phyloP scores from a whole-genome alignment of 2,329 filamentous ascomycete species.

The Colletotrichum phormii region DNA sequence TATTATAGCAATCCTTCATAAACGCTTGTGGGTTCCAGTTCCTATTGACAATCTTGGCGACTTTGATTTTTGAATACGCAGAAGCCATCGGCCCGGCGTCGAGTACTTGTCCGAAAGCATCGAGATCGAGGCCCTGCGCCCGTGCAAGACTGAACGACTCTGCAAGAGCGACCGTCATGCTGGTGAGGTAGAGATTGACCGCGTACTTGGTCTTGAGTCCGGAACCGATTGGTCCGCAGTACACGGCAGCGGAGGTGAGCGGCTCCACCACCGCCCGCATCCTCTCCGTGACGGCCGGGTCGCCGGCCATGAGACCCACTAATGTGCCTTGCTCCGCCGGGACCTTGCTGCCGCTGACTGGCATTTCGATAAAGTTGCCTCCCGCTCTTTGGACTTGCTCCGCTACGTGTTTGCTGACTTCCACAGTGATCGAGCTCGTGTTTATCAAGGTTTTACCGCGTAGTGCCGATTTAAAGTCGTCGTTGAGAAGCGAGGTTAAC shows the following conservation, averaged over 20 bases:
- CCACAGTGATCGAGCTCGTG: conserved; percentile 44
- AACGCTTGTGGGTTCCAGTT: conserved; percentile 47
- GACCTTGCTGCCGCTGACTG: conserved; percentile 48
- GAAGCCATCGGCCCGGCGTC: conserved; percentile 47
- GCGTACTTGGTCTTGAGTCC: conserved; percentile 48
- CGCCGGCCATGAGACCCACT: conserved; percentile 49
- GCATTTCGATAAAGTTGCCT: conserved; percentile 48
- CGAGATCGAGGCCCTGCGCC: conserved; percentile 46
- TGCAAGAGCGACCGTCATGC: conserved; percentile 46
- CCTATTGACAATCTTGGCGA: conserved; percentile 43
- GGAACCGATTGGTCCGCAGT: conserved; percentile 47
- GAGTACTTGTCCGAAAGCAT: conserved; percentile 44
- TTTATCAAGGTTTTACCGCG: conserved; percentile 47
- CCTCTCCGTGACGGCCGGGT: conserved; percentile 39
- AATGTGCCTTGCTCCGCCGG: conserved; percentile 48
- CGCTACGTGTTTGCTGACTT: conserved; percentile 41
- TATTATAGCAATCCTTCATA: conserved; percentile 46
- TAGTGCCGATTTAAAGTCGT: conserved; percentile 40
- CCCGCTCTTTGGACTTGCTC: conserved; percentile 40
- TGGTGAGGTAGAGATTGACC: conserved; percentile 45
- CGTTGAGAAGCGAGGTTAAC: conserved; percentile 40
- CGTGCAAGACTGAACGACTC: conserved; percentile 47
- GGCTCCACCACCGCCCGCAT: conserved; percentile 40
- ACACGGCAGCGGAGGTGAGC: conserved; percentile 45
- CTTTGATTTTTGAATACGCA: conserved; percentile 44